Conservation (phyloP, 1,284 basidiomycete genomes). For the Cystobasidium pallidum region DNA sequence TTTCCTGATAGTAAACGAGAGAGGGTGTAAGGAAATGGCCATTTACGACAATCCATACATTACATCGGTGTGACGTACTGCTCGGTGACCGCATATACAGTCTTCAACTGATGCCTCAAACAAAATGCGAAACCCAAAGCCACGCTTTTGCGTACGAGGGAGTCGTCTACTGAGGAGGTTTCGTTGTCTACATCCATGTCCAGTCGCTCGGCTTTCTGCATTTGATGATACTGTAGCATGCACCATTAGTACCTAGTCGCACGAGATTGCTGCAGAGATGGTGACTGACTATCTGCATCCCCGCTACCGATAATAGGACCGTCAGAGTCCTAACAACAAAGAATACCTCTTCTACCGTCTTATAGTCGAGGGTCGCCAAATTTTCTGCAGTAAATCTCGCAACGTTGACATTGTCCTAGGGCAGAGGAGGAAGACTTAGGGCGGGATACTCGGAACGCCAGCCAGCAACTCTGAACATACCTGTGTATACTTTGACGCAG, state of each 20-base stretch:
- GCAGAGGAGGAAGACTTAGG: constrained; percentile 14
- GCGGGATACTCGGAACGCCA: constrained; percentile 52
- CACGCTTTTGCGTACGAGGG: constrained; percentile 63
- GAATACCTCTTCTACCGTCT: constrained; percentile 88
- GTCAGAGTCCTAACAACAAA: constrained; percentile 81
- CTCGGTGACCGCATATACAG: constrained; percentile 78
- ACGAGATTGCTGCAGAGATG: no score
- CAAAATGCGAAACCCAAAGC: constrained; percentile 78
- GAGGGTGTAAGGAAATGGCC: not conserved
- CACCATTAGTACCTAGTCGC: not conserved
- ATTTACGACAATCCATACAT: no score
- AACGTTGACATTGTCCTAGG: constrained; percentile 81
- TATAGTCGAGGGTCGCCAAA: constrained; percentile 87
- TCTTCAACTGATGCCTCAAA: constrained; percentile 79
- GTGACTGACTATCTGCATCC: constrained; percentile 68
- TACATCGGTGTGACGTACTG: constrained; percentile 64
- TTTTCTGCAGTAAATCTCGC: constrained; percentile 92
- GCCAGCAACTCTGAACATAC: constrained; percentile 60
- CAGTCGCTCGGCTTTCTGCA: constrained; percentile 29
- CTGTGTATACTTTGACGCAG: constrained; percentile 55
- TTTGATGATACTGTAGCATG: constrained; percentile 38
- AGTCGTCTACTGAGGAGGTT: constrained; percentile 11
- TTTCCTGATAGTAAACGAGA: constrained; percentile 65
- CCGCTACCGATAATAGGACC: constrained; percentile 76
- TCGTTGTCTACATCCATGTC: not conserved